Conservation (phyloP, 208 protist genomes). For the Naegleria lovaniensis region DNA sequence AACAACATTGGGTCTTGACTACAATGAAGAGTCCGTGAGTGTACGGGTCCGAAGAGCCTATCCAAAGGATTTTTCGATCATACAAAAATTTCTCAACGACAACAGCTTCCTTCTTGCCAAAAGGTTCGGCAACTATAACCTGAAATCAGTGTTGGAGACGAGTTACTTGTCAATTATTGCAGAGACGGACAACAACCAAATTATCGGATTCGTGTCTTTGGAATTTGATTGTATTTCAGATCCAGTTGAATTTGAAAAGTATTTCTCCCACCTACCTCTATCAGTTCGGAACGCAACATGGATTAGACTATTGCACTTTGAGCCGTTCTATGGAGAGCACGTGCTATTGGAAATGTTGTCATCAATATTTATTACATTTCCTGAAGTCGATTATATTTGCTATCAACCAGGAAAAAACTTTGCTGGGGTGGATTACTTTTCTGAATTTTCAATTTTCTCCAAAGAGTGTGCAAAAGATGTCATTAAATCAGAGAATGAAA, state of each 20-base stretch:
- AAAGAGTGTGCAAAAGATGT: not conserved
- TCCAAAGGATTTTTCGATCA: not conserved
- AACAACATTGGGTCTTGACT: not conserved
- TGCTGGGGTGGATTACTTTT: not conserved
- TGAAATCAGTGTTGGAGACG: not conserved
- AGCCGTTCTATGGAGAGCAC: not conserved
- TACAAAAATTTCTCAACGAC: not conserved
- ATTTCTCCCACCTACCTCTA: not conserved
- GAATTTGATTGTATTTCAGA: not conserved
- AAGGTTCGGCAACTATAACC: not conserved
- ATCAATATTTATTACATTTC: not conserved
- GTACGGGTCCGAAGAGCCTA: not conserved
- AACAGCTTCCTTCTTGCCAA: not conserved
- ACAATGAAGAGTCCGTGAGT: not conserved
- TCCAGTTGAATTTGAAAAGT: not conserved
- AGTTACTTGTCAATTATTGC: not conserved
- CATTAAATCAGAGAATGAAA: not conserved
- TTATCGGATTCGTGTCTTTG: not conserved
- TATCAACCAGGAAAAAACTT: not conserved
- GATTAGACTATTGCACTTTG: not conserved
- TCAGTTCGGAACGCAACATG: not conserved
- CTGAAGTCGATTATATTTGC: conserved; percentile 8
- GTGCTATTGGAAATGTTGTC: not conserved
- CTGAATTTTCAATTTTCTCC: not conserved
- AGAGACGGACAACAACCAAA: not conserved